Evolutionary conservation across 306 rosid species (phyloP).

Genomic region (Vigna reflexopilosa): DNA sequence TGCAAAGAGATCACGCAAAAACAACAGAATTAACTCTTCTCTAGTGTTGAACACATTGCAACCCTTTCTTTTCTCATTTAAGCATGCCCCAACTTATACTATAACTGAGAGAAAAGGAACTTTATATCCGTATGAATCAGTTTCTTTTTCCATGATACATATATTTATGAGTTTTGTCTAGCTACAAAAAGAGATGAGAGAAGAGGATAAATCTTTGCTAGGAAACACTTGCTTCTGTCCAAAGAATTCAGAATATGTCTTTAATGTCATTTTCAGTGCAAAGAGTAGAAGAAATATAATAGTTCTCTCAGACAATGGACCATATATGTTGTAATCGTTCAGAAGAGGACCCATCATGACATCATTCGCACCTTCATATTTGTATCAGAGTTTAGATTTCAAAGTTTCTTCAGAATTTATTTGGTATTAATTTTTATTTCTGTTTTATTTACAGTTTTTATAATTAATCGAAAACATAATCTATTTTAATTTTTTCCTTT

Average conservation of each 20-base stretch:
- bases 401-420: not conserved
- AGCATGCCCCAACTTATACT: slow-evolving; percentile 1
- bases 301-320: slow-evolving; percentile 44
- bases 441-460: not conserved
- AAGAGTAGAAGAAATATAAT: slow-evolving; percentile 43
- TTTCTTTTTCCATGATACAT: slow-evolving; percentile 4
- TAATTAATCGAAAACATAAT: not conserved
- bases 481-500: not conserved
- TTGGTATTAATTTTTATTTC: not conserved
- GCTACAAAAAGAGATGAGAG: slow-evolving; percentile 12
- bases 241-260: slow-evolving; percentile 39
- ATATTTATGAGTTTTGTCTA: slow-evolving; percentile 31
- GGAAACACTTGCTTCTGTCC: slow-evolving; percentile 49
- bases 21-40: slow-evolving; percentile 59
- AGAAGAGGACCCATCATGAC: slow-evolving; percentile 40
- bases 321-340: slow-evolving; percentile 33
- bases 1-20: slow-evolving; percentile 57
- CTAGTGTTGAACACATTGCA: slow-evolving; percentile 35
- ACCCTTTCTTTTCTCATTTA: slow-evolving; percentile 29
- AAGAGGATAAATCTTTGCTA: slow-evolving; percentile 37
- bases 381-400: not conserved
- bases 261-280: slow-evolving; percentile 47
- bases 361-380: not conserved
- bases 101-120: not conserved
- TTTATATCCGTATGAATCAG: slow-evolving; percentile 18